Base-by-base conservation (phyloP, 192 early-diverging fungal genomes). In the Coemansia pectinata region DNA sequence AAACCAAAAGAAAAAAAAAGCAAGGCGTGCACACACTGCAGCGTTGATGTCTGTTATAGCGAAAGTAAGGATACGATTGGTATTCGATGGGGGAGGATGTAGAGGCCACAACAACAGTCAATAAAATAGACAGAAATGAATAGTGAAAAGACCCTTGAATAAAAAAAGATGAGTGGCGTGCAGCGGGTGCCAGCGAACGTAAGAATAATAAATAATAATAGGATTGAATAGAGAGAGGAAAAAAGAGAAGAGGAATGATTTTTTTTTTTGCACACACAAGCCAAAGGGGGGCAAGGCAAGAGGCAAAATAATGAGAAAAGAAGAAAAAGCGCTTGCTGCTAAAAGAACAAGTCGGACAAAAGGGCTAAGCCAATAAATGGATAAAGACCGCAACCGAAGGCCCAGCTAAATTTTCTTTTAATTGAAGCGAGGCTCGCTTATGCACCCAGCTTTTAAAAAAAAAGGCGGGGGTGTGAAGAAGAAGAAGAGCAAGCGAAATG, bases 11-110 rank as follows among this genome's bases (percentile, higher is more conserved):
- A 42, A 42, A 40, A 39, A 34, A 65, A 5, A 53, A 52, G 64
- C 25, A 66, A 50, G 36, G 45, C 42, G 23, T 65, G 63, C 48
- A 50, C 45, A 19, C 45, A 10, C 64, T 21, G 64, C 64, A 66
- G 29, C 5, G 62, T 45, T 27, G 47, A 33, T 27, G 64, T 53
- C 42, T 27, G 33, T 48, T 31, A n/a, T 15, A 53, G 11, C 9
- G 25, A 53, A 29, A 53, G 25, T 11, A 53, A 29, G 25, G 52
- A 29, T 25, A 14, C 52, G 52, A 52, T 52, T 52, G 50, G 21
- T 52, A 23, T 52, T 25, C 50, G 23, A 52, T 52, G 50, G 50
- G 21, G 52, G 11, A 25, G 27, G 27, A 2, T 27, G 48, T n/a
- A 45, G 42, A 17, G 42, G 42, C 42, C 42, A 45, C 48, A 50